These are phyloP conservation scores for Leishmania gerbilli DNA, from an alignment of 208 protist species.

Conservation along the genomic window DNA sequence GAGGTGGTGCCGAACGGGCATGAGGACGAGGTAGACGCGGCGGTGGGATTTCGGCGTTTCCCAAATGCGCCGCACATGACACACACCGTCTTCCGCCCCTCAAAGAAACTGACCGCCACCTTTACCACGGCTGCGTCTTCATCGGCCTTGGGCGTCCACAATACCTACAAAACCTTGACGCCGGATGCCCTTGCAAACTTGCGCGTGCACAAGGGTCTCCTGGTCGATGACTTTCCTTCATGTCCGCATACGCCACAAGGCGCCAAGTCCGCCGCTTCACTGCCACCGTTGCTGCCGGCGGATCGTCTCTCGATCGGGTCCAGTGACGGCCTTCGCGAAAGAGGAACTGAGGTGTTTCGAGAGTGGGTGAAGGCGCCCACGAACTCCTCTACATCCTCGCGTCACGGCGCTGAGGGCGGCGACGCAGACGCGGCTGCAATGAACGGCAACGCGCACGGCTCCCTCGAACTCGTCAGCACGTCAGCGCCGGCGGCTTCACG, in stretches of 20 bases:
- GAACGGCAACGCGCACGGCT: neutral
- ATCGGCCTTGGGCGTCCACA: neutral
- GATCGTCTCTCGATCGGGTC: constrained; percentile 7
- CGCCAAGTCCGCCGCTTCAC: neutral
- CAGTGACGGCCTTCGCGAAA: constrained; percentile 9
- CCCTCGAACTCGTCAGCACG: neutral
- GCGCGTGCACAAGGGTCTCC: constrained; percentile 8
- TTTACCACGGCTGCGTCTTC: neutral
- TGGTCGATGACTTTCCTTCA: constrained; percentile 37
- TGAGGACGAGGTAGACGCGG: constrained; percentile 44
- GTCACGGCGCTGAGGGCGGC: neutral
- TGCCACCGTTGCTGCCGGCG: constrained; percentile 38
- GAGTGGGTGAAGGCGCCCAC: constrained; percentile 20
- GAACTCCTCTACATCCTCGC: neutral
- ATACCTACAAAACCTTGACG: neutral
- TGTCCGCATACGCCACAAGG: constrained; percentile 30
- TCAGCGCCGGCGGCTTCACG: neutral
- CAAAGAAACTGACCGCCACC: constrained; percentile 5
- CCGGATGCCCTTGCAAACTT: constrained; percentile 12
- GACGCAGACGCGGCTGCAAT: neutral
- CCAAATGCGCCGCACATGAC: constrained; percentile 61
- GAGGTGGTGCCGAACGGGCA: constrained; percentile 20
- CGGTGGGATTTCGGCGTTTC: constrained; percentile 54
- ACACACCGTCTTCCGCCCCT: constrained; percentile 59
- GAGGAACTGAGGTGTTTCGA: constrained; percentile 13